Base-by-base conservation (phyloP, 1,284 basidiomycete genomes). In the Trametes hirsuta region DNA sequence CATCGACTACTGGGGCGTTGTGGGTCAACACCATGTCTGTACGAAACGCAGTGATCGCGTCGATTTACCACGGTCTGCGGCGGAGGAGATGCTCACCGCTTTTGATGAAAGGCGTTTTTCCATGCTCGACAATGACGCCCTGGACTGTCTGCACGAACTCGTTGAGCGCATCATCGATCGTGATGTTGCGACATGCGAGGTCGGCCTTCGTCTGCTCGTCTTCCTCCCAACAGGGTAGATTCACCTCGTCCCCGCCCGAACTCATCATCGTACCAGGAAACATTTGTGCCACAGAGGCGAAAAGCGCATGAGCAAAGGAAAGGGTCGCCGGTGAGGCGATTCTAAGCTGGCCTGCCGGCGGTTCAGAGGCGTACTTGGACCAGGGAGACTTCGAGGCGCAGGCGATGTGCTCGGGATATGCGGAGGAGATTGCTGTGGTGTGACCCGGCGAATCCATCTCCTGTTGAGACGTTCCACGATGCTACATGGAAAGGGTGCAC, bases 201-300 rank as follows among this genome's bases (percentile, higher is more conserved):
- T 81, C 81, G 0, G 71, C 70, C 64, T 83, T 79, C 0, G 89
- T 90, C 63, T 79, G 72, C 4, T 74, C 67, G 70, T 93, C 91
- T 24, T 85, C 72, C 0, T 76, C 75, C 71, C 90, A 94, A 73
- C 91, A 93, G 21, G 78, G 78, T 3, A 72, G 66, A 67, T 93
- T 93, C 58, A 94, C 72, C 73, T 95, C 93, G 70, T 95, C 93
- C 0, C 93, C 93, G 0, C 93, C 93, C 0, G 90, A 90, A 63
- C 84, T 85, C 70, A 95, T 85, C 58, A 90, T 79, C 21, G 73
- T 78, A 6, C 86, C 83, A 0, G 84, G 82, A 58, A 89, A 80
- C 37, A 82, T 74, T 10, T 72, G 69, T 0, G 82, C 75, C 1
- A 77, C 71, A 0, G 75, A 67, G 1, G 69, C 61, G 58, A 87